Conservation (phyloP, 768 basidiomycete species). For the Sistotremastrum niveocremeum region DNA sequence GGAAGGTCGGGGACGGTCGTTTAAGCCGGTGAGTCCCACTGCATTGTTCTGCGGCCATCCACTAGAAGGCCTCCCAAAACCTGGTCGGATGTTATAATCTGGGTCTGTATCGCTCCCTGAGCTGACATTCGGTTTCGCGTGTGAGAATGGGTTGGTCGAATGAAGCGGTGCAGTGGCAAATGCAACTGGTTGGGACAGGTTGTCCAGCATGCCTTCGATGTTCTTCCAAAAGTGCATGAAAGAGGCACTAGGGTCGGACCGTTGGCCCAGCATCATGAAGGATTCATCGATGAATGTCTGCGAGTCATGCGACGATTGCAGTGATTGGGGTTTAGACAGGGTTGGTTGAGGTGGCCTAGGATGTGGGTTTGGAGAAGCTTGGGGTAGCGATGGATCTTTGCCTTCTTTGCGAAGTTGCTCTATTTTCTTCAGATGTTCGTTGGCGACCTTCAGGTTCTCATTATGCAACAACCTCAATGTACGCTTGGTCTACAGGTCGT, state of each 20-base stretch:
- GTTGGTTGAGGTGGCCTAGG: slow-evolving; percentile 9
- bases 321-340: slow-evolving; percentile 14
- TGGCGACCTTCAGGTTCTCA: slow-evolving; percentile 56
- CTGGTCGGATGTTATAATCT: too few species aligned
- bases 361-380: slow-evolving; percentile 22
- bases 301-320: slow-evolving; percentile 30
- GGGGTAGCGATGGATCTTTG: slow-evolving; percentile 62
- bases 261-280: slow-evolving; percentile 77
- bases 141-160: too few species aligned
- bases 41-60: too few species aligned
- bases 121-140: too few species aligned
- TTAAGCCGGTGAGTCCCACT: too few species aligned
- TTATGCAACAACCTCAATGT: slow-evolving; percentile 64
- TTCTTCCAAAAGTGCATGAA: slow-evolving; percentile 87
- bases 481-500: slow-evolving; percentile 46
- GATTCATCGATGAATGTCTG: slow-evolving; percentile 68
- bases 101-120: too few species aligned
- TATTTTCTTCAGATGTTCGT: slow-evolving; percentile 60
- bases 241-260: slow-evolving; percentile 74
- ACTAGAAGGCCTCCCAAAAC: too few species aligned
- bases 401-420: slow-evolving; percentile 62
- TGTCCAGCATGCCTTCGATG: slow-evolving; percentile 76
- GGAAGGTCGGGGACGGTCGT: too few species aligned
- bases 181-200: slow-evolving; percentile 70
- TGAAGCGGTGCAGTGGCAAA: slow-evolving; percentile 70